Evolutionary conservation across 208 protist species (phyloP).

Genomic region (Leptomonas seymouri): DNA sequence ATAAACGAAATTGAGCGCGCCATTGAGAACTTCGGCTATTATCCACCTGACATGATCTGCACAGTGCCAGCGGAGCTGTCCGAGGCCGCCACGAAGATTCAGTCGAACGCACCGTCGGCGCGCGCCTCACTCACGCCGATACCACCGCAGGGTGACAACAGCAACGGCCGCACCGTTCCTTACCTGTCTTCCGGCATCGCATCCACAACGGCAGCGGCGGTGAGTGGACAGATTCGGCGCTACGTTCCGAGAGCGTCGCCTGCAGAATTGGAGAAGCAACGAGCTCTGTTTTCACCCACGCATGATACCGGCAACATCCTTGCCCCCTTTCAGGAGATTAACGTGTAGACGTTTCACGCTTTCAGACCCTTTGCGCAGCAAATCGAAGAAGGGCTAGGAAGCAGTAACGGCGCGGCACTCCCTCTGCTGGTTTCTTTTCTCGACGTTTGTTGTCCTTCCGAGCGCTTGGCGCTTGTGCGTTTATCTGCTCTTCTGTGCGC

Average conservation of each 20-base stretch:
- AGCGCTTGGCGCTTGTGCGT: too few species aligned
- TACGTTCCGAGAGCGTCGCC: conserved; percentile 13
- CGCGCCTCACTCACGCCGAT: neutral
- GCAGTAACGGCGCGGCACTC: neutral
- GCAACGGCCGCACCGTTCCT: neutral
- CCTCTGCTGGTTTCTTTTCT: too few species aligned
- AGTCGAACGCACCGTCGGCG: neutral
- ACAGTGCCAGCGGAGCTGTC: conserved; percentile 2
- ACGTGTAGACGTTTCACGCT: neutral
- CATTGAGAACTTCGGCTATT: conserved; percentile 29
- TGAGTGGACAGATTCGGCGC: neutral
- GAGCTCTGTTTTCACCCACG: conserved; percentile 54
- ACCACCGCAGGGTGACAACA: conserved; percentile 13
- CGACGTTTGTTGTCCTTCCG: too few species aligned
- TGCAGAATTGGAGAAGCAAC: conserved; percentile 30
- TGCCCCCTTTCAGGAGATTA: conserved; percentile 46
- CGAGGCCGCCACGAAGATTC: neutral
- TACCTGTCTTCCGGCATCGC: conserved; percentile 4
- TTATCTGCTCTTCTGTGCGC: too few species aligned
- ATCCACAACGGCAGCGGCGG: conserved; percentile 6
- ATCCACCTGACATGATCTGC: conserved; percentile 22
- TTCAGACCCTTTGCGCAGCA: too few species aligned
- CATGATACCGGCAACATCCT: conserved; percentile 44
- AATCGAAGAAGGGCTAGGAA: neutral
- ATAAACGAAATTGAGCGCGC: conserved; percentile 21